A percentile compares a stretch with the other conserved stretches of the same genome.
Conservation (phyloP, 345 rosid species). For the Clarkia xantiana region DNA sequence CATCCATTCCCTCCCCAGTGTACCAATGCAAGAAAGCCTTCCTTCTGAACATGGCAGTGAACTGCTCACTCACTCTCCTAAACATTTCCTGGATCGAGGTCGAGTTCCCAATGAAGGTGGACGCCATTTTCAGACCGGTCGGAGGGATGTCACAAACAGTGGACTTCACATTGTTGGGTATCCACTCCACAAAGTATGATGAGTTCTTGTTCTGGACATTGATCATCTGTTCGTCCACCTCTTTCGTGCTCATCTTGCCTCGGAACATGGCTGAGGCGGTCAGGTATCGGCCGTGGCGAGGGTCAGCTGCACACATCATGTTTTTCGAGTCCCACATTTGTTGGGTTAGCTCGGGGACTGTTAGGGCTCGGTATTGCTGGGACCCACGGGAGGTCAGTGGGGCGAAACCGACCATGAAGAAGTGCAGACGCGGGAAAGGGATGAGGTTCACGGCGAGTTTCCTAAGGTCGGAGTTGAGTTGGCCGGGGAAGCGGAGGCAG, state of each 20-base stretch:
- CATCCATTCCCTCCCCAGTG: constrained; percentile 79
- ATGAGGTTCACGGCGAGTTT: constrained; percentile 76
- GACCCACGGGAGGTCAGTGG: constrained; percentile 71
- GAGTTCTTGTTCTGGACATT: constrained; percentile 79
- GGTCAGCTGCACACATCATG: constrained; percentile 77
- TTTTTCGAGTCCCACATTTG: constrained; percentile 86
- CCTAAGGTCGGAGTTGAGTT: constrained; percentile 66
- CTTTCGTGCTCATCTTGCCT: constrained; percentile 78
- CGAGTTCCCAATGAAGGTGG: constrained; percentile 64
- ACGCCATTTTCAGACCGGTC: constrained; percentile 61
- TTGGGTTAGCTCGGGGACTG: constrained; percentile 74
- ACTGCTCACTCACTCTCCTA: constrained; percentile 69
- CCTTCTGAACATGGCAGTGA: constrained; percentile 85
- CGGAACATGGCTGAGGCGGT: constrained; percentile 79
- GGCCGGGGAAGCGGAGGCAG: constrained; percentile 79
- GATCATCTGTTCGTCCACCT: constrained; percentile 79
- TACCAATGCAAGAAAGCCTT: constrained; percentile 88
- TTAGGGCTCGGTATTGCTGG: constrained; percentile 54
- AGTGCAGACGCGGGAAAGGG: constrained; percentile 68
- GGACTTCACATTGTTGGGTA: constrained; percentile 71
- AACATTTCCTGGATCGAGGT: constrained; percentile 81
- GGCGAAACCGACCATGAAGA: constrained; percentile 72
- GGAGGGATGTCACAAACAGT: constrained; percentile 79
- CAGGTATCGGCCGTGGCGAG: constrained; percentile 56
- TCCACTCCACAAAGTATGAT: constrained; percentile 75